Conservation (phyloP, 768 basidiomycete genomes). For the Wakefieldia striispora region DNA sequence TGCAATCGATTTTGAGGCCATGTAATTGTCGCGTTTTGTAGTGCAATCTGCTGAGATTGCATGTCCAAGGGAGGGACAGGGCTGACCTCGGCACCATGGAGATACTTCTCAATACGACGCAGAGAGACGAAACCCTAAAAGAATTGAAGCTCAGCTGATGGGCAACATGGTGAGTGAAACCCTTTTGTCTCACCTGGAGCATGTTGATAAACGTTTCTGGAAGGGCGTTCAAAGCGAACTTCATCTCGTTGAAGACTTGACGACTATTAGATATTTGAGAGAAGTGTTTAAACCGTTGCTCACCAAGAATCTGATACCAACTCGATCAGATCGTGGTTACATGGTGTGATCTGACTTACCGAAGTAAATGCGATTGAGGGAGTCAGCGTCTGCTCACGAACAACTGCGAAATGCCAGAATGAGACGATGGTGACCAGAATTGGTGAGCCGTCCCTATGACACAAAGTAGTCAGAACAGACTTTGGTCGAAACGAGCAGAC, state of each 20-base stretch:
- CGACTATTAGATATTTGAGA: conserved; percentile 1
- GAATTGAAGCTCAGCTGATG: neutral
- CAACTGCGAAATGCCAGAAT: conserved; percentile 72
- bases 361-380: conserved; percentile 85
- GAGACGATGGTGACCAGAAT: conserved; percentile 59
- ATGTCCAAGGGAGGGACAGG: conserved; percentile 55
- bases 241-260: conserved; percentile 82
- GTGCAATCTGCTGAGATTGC: conserved; percentile 60
- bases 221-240: conserved; percentile 81
- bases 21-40: conserved; percentile 84
- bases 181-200: conserved; percentile 55
- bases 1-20: conserved; percentile 79
- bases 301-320: conserved; percentile 40
- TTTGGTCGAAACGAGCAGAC: neutral
- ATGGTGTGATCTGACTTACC: conserved; percentile 33
- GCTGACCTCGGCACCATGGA: conserved; percentile 69
- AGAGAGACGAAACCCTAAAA: conserved; percentile 74
- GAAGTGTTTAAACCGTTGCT: conserved; percentile 1
- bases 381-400: conserved; percentile 65
- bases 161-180: neutral
- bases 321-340: neutral
- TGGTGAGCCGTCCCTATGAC: conserved; percentile 43
- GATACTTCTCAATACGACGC: conserved; percentile 89
- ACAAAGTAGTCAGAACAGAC: neutral
- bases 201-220: conserved; percentile 91